Evolutionary conservation across 805 yeast species (phyloP).

Genomic region (Lachancea kluyveri): DNA sequence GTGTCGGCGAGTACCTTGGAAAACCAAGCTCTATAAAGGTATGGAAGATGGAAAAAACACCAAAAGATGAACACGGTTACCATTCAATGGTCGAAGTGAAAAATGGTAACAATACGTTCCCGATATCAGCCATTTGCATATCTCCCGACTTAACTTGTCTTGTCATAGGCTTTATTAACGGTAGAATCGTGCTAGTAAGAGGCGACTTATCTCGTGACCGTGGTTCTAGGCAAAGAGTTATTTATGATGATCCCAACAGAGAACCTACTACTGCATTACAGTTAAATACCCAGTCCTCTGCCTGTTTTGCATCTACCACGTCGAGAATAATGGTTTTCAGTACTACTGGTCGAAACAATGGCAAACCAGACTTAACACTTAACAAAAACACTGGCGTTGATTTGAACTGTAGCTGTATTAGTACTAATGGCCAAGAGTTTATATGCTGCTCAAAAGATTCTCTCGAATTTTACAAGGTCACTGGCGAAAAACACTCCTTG

Average conservation of each 20-base stretch:
- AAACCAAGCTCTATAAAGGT: conserved; percentile 60
- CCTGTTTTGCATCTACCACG: conserved; percentile 69
- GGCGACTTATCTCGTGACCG: conserved; percentile 87
- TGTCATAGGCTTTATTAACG: conserved; percentile 39
- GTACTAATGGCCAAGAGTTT: conserved; percentile 40
- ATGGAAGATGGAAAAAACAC: conserved; percentile 61
- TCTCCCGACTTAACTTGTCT: conserved; percentile 23
- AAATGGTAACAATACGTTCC: conserved; percentile 73
- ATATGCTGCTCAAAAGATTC: conserved; percentile 63
- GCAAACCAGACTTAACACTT: conserved; percentile 47
- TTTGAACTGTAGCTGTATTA: conserved; percentile 36
- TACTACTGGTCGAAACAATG: conserved; percentile 74
- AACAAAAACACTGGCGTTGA: conserved; percentile 43
- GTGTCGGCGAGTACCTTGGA: conserved; percentile 73
- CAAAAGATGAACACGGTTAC: conserved; percentile 35
- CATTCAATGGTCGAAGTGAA: conserved; percentile 57
- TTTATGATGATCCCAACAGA: conserved; percentile 51
- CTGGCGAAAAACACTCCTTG: conserved; percentile 48
- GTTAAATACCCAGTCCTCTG: conserved; percentile 43
- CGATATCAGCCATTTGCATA: conserved; percentile 38
- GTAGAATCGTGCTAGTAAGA: conserved; percentile 70
- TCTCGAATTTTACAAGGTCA: conserved; percentile 53
- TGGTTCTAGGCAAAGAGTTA: conserved; percentile 80
- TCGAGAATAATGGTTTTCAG: conserved; percentile 62
- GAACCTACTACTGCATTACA: conserved; percentile 80